Base-by-base conservation (phyloP, 495 filamentous ascomycete genomes). In the Neurospora sp. region DNA sequence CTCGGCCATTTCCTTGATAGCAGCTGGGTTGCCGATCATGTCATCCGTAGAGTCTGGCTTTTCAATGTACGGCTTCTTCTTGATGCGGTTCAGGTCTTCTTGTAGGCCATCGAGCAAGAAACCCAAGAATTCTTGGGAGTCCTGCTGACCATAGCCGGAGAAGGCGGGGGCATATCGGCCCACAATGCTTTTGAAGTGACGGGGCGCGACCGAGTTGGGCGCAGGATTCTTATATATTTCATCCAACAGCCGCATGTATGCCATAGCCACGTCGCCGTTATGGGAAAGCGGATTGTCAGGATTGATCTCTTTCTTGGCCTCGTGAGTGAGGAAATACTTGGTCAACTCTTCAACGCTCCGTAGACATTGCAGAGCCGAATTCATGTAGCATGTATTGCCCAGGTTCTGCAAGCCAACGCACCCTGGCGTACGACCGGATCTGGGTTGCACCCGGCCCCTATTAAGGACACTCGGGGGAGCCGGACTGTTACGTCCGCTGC, bases 371-470 rank as follows among this genome's bases (percentile, higher is more conserved):
- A 98, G 82, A 27, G 96, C 96, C 18, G 96, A 97, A 82, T 98
- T 98, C 93, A 98, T 97, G 81, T 98, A 99, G 82, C 96, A 99
- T 0, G 96, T 98, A 76, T 99, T 99, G 20, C 96, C 96, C 37
- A 98, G 82, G 77, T 99, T 99, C 71, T 87, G 89, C 66, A 99
- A 82, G 39, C 96, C 96, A 59, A 93, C 92, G 38, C 87, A 90
- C 18, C 94, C 94, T 39, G 88, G 82, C 14, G 87, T 86, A 69
- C 91, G 88, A 2, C 90, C 91, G 16, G 82, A 76, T 73, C 83
- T 87, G 72, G 86, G 87, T 72, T 89, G 87, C 3, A 88, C 82
- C 69, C 92, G 85, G 70, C 93, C 92, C 70, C 92, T 84, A 1
- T 91, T 91, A 42, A 92, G 83, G 39, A 79, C 82, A 10, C 82